Conservation (phyloP, 495 filamentous ascomycete genomes). For the Chaetomium cochliodes region DNA sequence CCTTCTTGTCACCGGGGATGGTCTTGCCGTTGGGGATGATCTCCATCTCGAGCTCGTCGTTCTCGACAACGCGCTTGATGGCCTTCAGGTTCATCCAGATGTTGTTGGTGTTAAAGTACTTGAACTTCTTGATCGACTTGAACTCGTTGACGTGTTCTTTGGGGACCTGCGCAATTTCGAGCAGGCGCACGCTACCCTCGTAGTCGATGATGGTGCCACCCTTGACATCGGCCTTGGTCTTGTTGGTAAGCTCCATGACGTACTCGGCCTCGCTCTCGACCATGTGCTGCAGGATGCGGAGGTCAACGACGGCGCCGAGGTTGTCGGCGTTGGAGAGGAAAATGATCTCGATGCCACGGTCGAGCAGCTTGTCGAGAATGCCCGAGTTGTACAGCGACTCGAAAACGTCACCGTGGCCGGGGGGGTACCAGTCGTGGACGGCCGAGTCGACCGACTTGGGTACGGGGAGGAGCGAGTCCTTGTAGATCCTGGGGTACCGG, state of each 20-base stretch:
- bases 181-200: conserved; percentile 89
- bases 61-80: conserved; percentile 98
- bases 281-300: conserved; percentile 99
- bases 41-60: conserved; percentile 98
- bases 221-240: conserved; percentile 99
- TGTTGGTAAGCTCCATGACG: conserved; percentile 99
- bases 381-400: conserved; percentile 99
- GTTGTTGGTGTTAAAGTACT: conserved; percentile 99
- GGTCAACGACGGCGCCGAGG: conserved; percentile 94
- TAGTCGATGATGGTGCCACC: conserved; percentile 99
- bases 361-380: conserved; percentile 91
- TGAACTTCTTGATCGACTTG: conserved; percentile 99
- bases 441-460: conserved; percentile 85
- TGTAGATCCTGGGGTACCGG: conserved; percentile 92
- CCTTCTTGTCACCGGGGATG: conserved; percentile 98
- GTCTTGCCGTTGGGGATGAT: conserved; percentile 99
- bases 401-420: conserved; percentile 98
- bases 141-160: conserved; percentile 99
- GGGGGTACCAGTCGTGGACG: conserved; percentile 97
- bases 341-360: conserved; percentile 92
- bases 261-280: conserved; percentile 92
- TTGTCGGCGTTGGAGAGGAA: conserved; percentile 99
- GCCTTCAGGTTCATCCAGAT: conserved; percentile 99
- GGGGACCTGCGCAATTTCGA: conserved; percentile 99
- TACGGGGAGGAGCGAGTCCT: conserved; percentile 95